phyloP scores from a whole-genome alignment of 495 filamentous ascomycete genomes.

The Aspergillus ellipticus region DNA sequence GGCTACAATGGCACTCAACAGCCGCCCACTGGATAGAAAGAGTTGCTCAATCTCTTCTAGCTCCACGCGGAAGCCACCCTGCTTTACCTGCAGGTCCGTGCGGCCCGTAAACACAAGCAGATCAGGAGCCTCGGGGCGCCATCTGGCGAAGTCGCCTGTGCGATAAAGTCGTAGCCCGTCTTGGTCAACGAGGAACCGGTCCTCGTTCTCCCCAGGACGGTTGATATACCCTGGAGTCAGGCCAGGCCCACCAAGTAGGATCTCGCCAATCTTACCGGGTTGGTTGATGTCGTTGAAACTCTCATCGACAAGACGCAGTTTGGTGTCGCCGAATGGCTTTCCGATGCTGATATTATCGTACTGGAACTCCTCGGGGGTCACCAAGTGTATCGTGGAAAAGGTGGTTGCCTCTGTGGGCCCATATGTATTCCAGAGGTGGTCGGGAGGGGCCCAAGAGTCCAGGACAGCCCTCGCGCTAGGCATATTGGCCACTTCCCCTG shows the following conservation, averaged over 20 bases:
- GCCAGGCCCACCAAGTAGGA: conserved; percentile 1
- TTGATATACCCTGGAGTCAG: conserved; percentile 3
- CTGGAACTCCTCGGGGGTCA: conserved; percentile 1
- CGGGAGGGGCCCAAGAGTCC: not conserved
- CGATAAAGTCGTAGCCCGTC: not conserved
- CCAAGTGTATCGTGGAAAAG: not conserved
- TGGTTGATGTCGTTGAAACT: not conserved
- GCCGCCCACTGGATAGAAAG: not conserved
- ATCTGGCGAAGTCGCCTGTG: not conserved
- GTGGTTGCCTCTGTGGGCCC: conserved; percentile 10
- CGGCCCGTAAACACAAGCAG: conserved; percentile 5
- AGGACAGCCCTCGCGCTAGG: conserved; percentile 1
- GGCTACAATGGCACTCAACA: not conserved
- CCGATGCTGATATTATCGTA: conserved; percentile 3
- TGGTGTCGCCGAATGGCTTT: not conserved
- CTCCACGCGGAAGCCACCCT: conserved; percentile 8
- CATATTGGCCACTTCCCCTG: conserved; percentile 7
- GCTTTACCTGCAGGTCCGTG: conserved; percentile 8
- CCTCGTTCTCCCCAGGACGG: conserved; percentile 1
- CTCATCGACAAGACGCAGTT: conserved; percentile 3
- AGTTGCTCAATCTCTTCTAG: conserved; percentile 6
- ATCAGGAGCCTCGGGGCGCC: not conserved
- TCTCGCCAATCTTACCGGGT: not conserved
- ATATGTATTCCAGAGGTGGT: conserved; percentile 10
- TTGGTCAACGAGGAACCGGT: not conserved